phyloP scores from a whole-genome alignment of 345 rosid species.

The Streptanthus diversifolius region DNA sequence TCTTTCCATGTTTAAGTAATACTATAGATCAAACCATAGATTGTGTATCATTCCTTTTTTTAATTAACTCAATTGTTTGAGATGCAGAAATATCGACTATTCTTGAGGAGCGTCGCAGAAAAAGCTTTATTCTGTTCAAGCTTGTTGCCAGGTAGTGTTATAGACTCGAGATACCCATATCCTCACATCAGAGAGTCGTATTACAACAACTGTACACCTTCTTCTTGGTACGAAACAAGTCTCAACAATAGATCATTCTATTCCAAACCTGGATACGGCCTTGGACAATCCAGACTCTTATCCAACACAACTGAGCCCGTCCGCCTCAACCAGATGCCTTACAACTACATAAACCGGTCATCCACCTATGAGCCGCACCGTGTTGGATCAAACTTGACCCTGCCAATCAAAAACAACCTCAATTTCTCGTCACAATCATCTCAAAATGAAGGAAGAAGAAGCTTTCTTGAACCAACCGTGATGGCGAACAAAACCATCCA shows the following conservation, averaged over 20 bases:
- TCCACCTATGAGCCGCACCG: constrained; percentile 15
- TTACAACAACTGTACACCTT: constrained; percentile 5
- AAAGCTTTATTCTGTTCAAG: background rate
- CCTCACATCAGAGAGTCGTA: constrained; percentile 21
- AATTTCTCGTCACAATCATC: constrained; percentile 6
- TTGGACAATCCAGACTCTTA: constrained; percentile 35
- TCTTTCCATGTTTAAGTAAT: background rate
- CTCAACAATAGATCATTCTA: constrained; percentile 17
- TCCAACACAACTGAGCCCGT: constrained; percentile 11
- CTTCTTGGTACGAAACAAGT: constrained; percentile 16
- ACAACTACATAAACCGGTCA: constrained; percentile 24
- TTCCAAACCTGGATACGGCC: constrained; percentile 3
- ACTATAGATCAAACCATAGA: background rate
- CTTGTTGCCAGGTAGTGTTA: background rate
- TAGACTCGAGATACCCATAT: constrained; percentile 34
- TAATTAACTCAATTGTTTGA: background rate
- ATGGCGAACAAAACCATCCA: constrained; percentile 8
- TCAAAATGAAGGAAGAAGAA: constrained; percentile 11
- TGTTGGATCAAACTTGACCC: constrained; percentile 19
- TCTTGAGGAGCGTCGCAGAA: background rate
- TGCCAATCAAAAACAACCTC: constrained; percentile 23
- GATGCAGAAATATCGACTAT: background rate
- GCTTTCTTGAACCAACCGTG: constrained; percentile 9
- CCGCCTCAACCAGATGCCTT: constrained; percentile 15
- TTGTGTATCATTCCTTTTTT: background rate